phyloP scores from a whole-genome alignment of 1,284 basidiomycete species.

The Phellinidium pouzarii region DNA sequence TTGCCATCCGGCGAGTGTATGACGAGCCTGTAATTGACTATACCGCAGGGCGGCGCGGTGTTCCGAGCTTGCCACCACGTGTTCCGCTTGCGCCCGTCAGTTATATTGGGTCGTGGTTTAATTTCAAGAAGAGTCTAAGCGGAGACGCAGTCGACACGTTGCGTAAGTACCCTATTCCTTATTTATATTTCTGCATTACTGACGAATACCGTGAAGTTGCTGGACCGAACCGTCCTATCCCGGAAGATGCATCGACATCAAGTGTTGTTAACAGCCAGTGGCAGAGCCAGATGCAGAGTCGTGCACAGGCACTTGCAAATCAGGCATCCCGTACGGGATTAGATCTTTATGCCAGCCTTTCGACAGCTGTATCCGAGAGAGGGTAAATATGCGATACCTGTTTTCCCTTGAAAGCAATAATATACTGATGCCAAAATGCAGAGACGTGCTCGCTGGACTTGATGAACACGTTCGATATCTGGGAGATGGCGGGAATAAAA shows the following conservation, averaged over 20 bases:
- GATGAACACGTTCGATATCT: slow-evolving; percentile 57
- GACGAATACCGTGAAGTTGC: slow-evolving; percentile 39
- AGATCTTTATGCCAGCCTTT: slow-evolving; percentile 39
- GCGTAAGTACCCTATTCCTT: slow-evolving; percentile 34
- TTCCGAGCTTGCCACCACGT: slow-evolving; percentile 53
- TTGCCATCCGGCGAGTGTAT: slow-evolving; percentile 46
- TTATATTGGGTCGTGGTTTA: slow-evolving; percentile 48
- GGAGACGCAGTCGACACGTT: slow-evolving; percentile 55
- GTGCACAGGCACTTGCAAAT: slow-evolving; percentile 22
- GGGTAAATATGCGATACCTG: slow-evolving; percentile 38
- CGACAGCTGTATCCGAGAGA: slow-evolving; percentile 52
- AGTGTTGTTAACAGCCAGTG: slow-evolving; percentile 24
- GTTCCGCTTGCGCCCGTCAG: slow-evolving; percentile 51
- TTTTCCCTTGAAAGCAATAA: background rate
- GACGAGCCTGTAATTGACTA: slow-evolving; percentile 46
- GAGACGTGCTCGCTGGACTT: slow-evolving; percentile 52
- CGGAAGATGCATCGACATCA: slow-evolving; percentile 22
- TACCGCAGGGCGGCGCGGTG: slow-evolving; percentile 31
- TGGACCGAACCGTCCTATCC: slow-evolving; percentile 51
- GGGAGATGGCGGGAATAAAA: slow-evolving; percentile 55
- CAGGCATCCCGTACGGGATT: slow-evolving; percentile 26
- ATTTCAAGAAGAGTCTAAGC: slow-evolving; percentile 38
- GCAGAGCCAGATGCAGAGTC: slow-evolving; percentile 21
- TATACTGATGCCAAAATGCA: slow-evolving; percentile 23
- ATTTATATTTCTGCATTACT: background rate